A percentile compares a stretch with the other conserved stretches of the same genome.
Conservation (phyloP, 192 early-diverging fungal species). For the Podochytrium sp. region DNA sequence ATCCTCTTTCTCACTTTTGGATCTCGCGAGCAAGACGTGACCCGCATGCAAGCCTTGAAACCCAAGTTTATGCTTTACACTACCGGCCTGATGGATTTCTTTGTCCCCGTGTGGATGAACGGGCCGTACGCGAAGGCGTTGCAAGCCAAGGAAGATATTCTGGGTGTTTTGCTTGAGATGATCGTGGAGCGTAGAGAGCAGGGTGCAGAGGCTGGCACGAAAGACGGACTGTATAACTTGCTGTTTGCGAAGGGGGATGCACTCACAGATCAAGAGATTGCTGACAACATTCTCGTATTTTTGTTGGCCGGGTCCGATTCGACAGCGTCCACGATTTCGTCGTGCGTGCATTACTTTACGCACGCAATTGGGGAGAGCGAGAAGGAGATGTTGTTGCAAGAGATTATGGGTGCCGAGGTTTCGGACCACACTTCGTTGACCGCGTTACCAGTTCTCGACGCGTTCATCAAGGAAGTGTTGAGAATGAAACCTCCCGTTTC, state of each 20-base stretch:
- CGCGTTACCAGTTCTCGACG: conserved; percentile 24
- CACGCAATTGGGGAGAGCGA: conserved; percentile 6
- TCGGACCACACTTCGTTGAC: background rate
- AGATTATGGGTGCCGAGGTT: background rate
- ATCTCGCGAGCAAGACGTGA: background rate
- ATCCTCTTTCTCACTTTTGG: conserved; percentile 19
- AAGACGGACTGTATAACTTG: conserved; percentile 9
- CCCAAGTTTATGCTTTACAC: background rate
- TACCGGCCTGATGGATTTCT: conserved; percentile 4
- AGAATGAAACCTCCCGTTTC: conserved; percentile 1
- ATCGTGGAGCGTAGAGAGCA: background rate
- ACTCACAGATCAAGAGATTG: conserved; percentile 13
- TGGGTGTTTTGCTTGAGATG: background rate
- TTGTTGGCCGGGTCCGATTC: conserved; percentile 24
- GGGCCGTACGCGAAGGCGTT: conserved; percentile 3
- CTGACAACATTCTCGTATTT: conserved; percentile 14
- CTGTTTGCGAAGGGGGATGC: background rate
- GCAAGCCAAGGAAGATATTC: background rate
- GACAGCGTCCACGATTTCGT: conserved; percentile 12
- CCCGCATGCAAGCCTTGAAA: background rate
- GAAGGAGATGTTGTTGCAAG: background rate
- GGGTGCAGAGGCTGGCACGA: background rate
- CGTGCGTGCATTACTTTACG: conserved; percentile 7
- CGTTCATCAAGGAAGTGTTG: conserved; percentile 28
- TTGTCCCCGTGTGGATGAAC: conserved; percentile 6